Evolutionary conservation across 2,329 filamentous ascomycete species (phyloP), one percentile per base, ranked within the genome.

Genomic region (Botrytis aclada): DNA sequence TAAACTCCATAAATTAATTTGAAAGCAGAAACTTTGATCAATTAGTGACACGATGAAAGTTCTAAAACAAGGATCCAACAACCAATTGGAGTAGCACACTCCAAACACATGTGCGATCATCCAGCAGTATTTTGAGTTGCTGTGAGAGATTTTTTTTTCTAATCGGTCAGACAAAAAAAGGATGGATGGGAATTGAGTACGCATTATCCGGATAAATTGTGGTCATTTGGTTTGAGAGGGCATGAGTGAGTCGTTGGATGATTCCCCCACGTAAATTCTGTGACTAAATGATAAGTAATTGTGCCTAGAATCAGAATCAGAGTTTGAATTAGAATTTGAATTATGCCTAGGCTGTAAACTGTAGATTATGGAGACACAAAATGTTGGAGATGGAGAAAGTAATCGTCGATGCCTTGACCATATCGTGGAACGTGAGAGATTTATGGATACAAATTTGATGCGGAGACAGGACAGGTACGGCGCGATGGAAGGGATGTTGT

Each of bases 121-220:
- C 14, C 51, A 41, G 20, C 47, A 20, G 39, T 29, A 25, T 25
- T 12, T n/a, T 29, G 22, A 18, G 61, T 43, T 37, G 39, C 39
- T 47, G n/a, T 43, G 47, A 61, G 41, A 32, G 41, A 9, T n/a
- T 45, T 34, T 16, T 29, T 58, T 39, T 58, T 70, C 54, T 70
- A 56, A 62, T 70, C 67, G 67, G 67, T 62, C 67, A 62, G 39
- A 34, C 25, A 7, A 54, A 54, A 54, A 51, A 54, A 54, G 47
- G 47, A n/a, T 51, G 47, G 47, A 51, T 51, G 47, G 25, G 51
- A n/a, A 29, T 43, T 32, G 20, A 47, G n/a, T 62, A 58, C 25
- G 51, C n/a, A 43, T 62, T 16, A 70, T 61, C 54, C 67, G 67
- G 67, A 45, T 62, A 45, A 37, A 70, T 37, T 32, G 29, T 14